Percentiles rank a stretch among this genome's conserved stretches.
Evolutionary conservation across 2,329 filamentous ascomycete genomes (phyloP).

Genomic region (Aspergillus pseudoterreus): DNA sequence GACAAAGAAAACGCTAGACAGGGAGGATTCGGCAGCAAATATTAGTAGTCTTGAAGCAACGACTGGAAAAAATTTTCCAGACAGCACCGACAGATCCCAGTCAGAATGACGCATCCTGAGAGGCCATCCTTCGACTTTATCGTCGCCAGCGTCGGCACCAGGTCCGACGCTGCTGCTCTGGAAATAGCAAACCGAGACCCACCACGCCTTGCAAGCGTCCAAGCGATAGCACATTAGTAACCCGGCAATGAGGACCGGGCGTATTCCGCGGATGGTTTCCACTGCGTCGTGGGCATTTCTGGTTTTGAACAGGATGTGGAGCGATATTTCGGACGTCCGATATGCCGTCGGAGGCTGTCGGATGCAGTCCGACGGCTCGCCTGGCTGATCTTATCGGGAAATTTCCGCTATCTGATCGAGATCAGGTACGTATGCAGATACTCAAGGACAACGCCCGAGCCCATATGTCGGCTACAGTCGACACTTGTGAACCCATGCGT

Average conservation of each 20-base stretch:
- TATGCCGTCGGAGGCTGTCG: neutral
- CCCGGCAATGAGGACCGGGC: neutral
- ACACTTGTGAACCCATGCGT: neutral
- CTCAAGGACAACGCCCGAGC: neutral
- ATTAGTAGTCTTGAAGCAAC: too few relatives aligned
- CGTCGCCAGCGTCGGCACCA: slow-evolving; percentile 5
- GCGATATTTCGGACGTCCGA: neutral
- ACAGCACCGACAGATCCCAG: neutral
- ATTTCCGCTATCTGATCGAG: neutral
- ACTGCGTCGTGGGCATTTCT: neutral
- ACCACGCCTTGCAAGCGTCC: neutral
- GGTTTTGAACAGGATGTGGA: neutral
- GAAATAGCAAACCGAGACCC: neutral
- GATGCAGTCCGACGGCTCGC: neutral
- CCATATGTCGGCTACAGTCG: neutral
- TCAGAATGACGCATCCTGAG: slow-evolving; percentile 1
- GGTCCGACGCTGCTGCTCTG: slow-evolving; percentile 4
- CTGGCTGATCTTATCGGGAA: neutral
- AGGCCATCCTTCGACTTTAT: neutral
- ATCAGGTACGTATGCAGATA: neutral
- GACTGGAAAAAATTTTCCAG: slow-evolving; percentile 1
- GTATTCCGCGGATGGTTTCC: neutral
- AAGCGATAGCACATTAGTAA: neutral
- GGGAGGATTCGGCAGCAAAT: neutral
- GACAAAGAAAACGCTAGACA: neutral